Conservation (phyloP, 768 basidiomycete species). For the Sarcodon aspratus region DNA sequence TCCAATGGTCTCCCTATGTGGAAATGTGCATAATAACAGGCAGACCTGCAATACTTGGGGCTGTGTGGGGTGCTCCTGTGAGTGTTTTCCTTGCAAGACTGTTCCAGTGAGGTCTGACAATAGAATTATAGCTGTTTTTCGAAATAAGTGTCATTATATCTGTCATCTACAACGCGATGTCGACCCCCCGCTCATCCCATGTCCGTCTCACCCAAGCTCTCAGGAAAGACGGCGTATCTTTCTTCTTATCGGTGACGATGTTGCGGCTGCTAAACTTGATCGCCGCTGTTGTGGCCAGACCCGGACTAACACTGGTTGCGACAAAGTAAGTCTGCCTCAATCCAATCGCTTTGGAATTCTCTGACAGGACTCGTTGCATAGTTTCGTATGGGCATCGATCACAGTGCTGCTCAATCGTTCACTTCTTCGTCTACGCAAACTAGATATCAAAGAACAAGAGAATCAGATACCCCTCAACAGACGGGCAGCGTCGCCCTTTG, state of each 20-base stretch:
- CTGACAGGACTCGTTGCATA: neutral
- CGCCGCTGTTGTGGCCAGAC: conserved; percentile 10
- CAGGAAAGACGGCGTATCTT: conserved; percentile 22
- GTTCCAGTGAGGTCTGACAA: neutral
- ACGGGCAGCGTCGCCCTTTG: neutral
- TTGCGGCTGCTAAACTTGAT: conserved; percentile 18
- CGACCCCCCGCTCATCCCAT: conserved; percentile 17
- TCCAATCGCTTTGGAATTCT: neutral
- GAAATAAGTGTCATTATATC: conserved; percentile 21
- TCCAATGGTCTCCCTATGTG: conserved; percentile 10
- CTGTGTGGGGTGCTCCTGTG: conserved; percentile 23
- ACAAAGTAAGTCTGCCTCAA: conserved; percentile 15
- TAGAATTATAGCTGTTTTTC: conserved; percentile 18
- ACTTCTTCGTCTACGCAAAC: neutral
- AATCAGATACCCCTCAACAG: neutral
- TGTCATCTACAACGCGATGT: conserved; percentile 22
- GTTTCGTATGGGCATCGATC: neutral
- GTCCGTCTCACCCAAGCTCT: conserved; percentile 18
- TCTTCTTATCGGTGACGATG: conserved; percentile 18
- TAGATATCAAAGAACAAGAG: neutral
- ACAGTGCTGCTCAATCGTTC: neutral
- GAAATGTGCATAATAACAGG: conserved; percentile 18
- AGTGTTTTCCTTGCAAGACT: conserved; percentile 1
- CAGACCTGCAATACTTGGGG: conserved; percentile 10
- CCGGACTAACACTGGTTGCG: conserved; percentile 15